Base-by-base conservation (phyloP, 176 grass and related monocot genomes). In the Luzula sylvatica region DNA sequence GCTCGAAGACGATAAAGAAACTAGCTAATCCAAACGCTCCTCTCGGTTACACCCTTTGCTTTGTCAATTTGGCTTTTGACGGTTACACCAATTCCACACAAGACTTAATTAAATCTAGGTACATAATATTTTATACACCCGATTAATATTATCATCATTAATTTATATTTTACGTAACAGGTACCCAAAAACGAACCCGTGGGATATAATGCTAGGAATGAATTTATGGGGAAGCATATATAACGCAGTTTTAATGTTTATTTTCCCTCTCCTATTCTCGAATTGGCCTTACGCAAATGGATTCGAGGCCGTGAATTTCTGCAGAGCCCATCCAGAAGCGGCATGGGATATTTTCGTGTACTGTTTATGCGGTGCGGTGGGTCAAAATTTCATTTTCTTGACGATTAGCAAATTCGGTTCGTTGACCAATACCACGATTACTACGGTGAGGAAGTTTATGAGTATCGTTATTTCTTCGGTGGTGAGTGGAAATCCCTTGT, bases 161-260 rank as follows among this genome's bases (percentile, higher is more conserved):
- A 13, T 58, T 69, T 0, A 42, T 7, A 22, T 42, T 30, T 56
- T 73, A 19, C 29, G 30, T n/a, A 62, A 22, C 60, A 99, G 86
- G 66, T 87, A 69, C 61, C 93, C 86, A 26, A 87, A 99, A 48
- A 99, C 93, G 23, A 92, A 53, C 23, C 86, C 93, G 29, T 92
- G 86, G 93, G 93, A 87, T 52, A 99, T 99, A 72, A 99, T 99
- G 93, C 65, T 99, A 49, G 93, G 93, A 26, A 99, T 92, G 93
- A 99, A 99, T 72, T 67, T 99, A 19, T 99, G 93, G 86, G 93
- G 86, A 28, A 99, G 59, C 40, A 75, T 99, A 68, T 99, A 99
- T 47, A 92, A 92, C 57, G 61, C 72, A 50, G 23, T 87, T 29
- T 79, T 86, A 66, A 92, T 92, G 86, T 99, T 99, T 76, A 67